Percentiles rank a stretch among this genome's conserved stretches.
Conservation (phyloP, 2,329 filamentous ascomycete genomes). For the Fusarium sp. region DNA sequence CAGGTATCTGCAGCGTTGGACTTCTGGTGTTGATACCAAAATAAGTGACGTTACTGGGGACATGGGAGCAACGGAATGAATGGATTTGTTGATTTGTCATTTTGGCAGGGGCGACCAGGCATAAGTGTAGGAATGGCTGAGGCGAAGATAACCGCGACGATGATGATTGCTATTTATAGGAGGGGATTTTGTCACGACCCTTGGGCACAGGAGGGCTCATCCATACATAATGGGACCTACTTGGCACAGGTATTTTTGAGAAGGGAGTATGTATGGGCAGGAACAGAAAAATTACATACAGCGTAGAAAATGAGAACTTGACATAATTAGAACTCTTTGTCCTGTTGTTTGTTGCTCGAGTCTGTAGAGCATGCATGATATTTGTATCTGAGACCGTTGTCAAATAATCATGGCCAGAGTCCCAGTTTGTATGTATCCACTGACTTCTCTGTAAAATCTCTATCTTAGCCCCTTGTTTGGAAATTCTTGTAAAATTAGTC, state of each 20-base stretch:
- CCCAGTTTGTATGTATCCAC: no score
- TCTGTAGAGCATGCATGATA: no score
- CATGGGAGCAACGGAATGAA: slow-evolving; percentile 15
- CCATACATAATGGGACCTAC: slow-evolving; percentile 5
- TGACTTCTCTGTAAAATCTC: no score
- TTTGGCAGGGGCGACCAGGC: slow-evolving; percentile 12
- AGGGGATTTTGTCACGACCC: slow-evolving; percentile 8
- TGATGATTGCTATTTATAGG: slow-evolving; percentile 8
- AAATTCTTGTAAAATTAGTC: no score
- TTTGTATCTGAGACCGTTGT: no score
- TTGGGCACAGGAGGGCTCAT: slow-evolving; percentile 15
- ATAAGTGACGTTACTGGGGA: slow-evolving; percentile 3
- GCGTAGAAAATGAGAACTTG: slow-evolving; percentile 25
- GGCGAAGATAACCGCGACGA: slow-evolving; percentile 2
- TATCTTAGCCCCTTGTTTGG: no score
- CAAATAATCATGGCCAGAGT: no score
- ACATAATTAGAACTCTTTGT: slow-evolving; percentile 1
- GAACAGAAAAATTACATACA: background rate
- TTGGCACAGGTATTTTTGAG: slow-evolving; percentile 11
- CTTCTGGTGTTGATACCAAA: slow-evolving; percentile 4
- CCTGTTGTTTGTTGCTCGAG: no score
- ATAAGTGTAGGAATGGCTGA: slow-evolving; percentile 3
- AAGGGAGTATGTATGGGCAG: slow-evolving; percentile 16
- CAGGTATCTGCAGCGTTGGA: slow-evolving; percentile 3
- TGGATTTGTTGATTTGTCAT: slow-evolving; percentile 27